These are phyloP conservation scores for Entoloma clypeatum DNA, from an alignment of 1,284 basidiomycete species.

Conservation along the genomic window DNA sequence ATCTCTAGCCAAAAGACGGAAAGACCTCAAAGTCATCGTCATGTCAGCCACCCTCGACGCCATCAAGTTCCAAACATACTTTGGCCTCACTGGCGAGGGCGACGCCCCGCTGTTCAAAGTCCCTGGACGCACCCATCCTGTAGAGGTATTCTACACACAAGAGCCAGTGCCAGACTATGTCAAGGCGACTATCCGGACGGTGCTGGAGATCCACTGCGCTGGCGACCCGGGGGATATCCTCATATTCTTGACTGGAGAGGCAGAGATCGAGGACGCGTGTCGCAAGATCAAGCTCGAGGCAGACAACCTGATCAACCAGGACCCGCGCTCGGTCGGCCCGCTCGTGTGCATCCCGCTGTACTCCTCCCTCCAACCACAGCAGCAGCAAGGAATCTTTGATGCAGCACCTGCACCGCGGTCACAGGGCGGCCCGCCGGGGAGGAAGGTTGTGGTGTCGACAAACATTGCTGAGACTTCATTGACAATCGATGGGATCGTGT, in stretches of 20 bases:
- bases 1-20: constrained; percentile 70
- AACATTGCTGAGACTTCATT: constrained; percentile 98
- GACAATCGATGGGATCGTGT: constrained; percentile 98
- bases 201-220: constrained; percentile 94
- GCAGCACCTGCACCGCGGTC: constrained; percentile 64
- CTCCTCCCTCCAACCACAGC: constrained; percentile 88
- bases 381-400: constrained; percentile 95
- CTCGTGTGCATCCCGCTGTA: constrained; percentile 88
- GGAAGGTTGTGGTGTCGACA: constrained; percentile 93
- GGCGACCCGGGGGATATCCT: constrained; percentile 93
- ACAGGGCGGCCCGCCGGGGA: constrained; percentile 73
- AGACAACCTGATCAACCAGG: constrained; percentile 69
- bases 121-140: constrained; percentile 92
- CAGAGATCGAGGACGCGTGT: constrained; percentile 97
- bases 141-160: constrained; percentile 94
- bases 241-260: constrained; percentile 95
- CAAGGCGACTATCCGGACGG: constrained; percentile 93
- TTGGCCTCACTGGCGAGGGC: constrained; percentile 54
- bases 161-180: constrained; percentile 96
- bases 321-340: constrained; percentile 75
- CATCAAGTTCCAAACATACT: constrained; percentile 95
- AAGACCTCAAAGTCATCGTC: constrained; percentile 94
- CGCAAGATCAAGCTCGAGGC: constrained; percentile 88
- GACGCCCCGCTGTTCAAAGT: constrained; percentile 90
- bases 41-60: constrained; percentile 98